Evolutionary conservation across 805 yeast genomes (phyloP).

Genomic region (Wickerhamomyces tratensis): DNA sequence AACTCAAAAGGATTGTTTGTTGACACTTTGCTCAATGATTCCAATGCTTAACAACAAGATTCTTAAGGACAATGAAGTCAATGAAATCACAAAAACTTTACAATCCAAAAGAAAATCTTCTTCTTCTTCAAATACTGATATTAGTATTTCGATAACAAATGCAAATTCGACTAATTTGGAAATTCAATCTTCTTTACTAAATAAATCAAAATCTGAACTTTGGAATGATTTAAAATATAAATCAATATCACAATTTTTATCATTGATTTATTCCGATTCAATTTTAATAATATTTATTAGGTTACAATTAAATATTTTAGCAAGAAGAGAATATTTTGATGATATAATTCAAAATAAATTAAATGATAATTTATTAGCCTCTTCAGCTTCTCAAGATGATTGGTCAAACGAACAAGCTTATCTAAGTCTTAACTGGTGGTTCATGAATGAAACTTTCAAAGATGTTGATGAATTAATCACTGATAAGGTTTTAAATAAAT

Average conservation of each 20-base stretch:
- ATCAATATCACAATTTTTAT: slow-evolving; percentile 63
- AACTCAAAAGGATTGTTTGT: slow-evolving; percentile 83
- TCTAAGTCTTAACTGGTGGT: slow-evolving; percentile 88
- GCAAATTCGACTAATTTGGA: slow-evolving; percentile 22
- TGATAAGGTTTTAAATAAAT: slow-evolving; percentile 46
- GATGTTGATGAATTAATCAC: slow-evolving; percentile 44
- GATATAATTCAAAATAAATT: slow-evolving; percentile 45
- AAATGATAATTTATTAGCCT: slow-evolving; percentile 6
- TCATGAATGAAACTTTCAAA: slow-evolving; percentile 78
- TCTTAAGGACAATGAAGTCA: slow-evolving; percentile 55
- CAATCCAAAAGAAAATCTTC: slow-evolving; percentile 41
- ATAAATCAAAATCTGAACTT: slow-evolving; percentile 49
- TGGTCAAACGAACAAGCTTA: slow-evolving; percentile 71
- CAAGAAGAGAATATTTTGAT: slow-evolving; percentile 77
- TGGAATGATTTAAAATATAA: slow-evolving; percentile 79
- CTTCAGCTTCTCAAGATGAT: slow-evolving; percentile 22
- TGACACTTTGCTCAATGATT: slow-evolving; percentile 72
- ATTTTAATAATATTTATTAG: slow-evolving; percentile 71
- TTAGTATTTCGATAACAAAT: slow-evolving; percentile 28
- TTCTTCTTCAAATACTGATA: slow-evolving; percentile 15
- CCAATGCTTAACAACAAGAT: slow-evolving; percentile 69
- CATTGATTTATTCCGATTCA: slow-evolving; percentile 60
- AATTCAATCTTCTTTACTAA: slow-evolving; percentile 3
- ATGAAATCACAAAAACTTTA: slow-evolving; percentile 58
- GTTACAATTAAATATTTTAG: slow-evolving; percentile 79